Evolutionary conservation across 192 early-diverging fungal species (phyloP).

Genomic region (Backusella psychrophila): DNA sequence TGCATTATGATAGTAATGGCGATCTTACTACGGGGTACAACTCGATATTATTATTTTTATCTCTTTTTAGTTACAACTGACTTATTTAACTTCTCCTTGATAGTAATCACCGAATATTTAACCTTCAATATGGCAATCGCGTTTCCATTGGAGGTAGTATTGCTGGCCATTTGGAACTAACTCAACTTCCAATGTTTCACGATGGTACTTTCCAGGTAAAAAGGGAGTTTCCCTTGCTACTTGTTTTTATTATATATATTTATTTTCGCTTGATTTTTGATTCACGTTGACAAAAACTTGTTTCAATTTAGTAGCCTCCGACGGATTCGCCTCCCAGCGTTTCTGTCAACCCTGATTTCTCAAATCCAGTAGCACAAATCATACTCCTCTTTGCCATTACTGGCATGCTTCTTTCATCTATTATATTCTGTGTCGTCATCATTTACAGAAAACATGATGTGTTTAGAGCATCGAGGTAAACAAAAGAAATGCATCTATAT

Average conservation of each 20-base stretch:
- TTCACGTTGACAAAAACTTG: conserved; percentile 3
- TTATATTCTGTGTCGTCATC: conserved; percentile 30
- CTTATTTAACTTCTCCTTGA: background rate
- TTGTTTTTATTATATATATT: background rate
- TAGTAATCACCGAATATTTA: conserved; percentile 40
- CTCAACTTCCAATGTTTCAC: conserved; percentile 36
- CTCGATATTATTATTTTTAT: background rate
- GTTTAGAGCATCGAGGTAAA: conserved; percentile 45
- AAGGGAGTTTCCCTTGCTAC: background rate
- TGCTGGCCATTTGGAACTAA: conserved; percentile 35
- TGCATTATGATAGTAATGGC: conserved; percentile 39
- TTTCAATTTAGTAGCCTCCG: conserved; percentile 24
- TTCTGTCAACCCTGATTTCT: conserved; percentile 36
- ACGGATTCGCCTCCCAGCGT: conserved; percentile 34
- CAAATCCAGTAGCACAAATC: conserved; percentile 27
- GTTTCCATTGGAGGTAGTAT: conserved; percentile 38
- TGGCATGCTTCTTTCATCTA: conserved; percentile 28
- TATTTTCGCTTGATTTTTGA: background rate
- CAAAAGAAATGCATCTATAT: background rate
- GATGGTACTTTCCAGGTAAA: conserved; percentile 35
- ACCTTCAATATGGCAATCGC: conserved; percentile 35
- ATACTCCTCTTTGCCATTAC: conserved; percentile 26
- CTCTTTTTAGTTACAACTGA: conserved; percentile 2
- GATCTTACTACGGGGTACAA: conserved; percentile 38
- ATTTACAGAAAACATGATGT: conserved; percentile 29